Percentiles rank a stretch among this genome's conserved stretches.
Evolutionary conservation across 108 stramenopile species (phyloP).

Genomic region (Discostella pseudostelligera): DNA sequence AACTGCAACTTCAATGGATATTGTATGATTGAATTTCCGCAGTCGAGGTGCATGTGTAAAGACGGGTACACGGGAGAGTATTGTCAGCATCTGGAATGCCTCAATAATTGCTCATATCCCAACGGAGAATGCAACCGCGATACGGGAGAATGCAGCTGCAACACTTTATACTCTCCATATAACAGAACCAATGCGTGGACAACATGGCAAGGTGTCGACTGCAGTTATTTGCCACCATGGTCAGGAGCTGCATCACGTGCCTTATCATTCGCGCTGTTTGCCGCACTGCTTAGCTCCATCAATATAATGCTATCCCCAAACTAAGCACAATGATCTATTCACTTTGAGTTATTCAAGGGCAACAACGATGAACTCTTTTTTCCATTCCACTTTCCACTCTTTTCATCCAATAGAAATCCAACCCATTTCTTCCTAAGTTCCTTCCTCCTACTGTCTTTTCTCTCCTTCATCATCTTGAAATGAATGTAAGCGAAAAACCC

Average conservation of each 20-base stretch:
- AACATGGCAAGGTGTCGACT: slow-evolving; percentile 48
- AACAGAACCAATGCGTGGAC: slow-evolving; percentile 53
- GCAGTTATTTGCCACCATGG: slow-evolving; percentile 36
- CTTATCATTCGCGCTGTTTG: not conserved
- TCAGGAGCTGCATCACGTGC: slow-evolving; percentile 13
- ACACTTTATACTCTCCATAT: slow-evolving; percentile 66
- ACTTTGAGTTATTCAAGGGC: not conserved
- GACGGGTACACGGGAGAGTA: slow-evolving; percentile 69
- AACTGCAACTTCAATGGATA: slow-evolving; percentile 84
- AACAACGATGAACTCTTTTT: not conserved
- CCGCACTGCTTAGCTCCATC: not conserved
- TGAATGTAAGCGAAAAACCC: slow-evolving; percentile 66
- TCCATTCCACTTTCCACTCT: not conserved
- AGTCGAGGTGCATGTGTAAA: slow-evolving; percentile 78
- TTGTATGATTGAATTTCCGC: slow-evolving; percentile 86
- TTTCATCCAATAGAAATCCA: slow-evolving; percentile 9
- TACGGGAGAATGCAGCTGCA: slow-evolving; percentile 73
- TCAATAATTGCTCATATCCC: slow-evolving; percentile 87
- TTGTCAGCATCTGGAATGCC: slow-evolving; percentile 68
- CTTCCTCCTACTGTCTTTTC: slow-evolving; percentile 20
- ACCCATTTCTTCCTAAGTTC: slow-evolving; percentile 36
- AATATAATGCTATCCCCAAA: not conserved
- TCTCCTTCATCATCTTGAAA: slow-evolving; percentile 35
- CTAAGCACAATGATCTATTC: too few species aligned
- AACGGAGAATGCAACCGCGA: slow-evolving; percentile 71